A percentile compares a stretch with the other conserved stretches of the same genome.
Conservation (phyloP, 345 rosid genomes). For the Arabis hirsuta region DNA sequence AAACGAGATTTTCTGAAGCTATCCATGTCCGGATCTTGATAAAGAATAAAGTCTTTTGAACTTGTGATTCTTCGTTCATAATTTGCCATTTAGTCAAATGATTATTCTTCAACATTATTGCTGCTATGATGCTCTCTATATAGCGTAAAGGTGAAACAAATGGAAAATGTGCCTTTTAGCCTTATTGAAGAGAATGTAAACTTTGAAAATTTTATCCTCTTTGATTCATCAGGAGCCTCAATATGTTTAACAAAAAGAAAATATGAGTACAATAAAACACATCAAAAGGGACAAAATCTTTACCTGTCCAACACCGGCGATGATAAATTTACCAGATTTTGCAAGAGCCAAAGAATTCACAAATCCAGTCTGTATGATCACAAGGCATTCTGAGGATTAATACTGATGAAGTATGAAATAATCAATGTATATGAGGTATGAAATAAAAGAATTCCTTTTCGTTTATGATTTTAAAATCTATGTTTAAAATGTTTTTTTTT, state of each 20-base stretch:
- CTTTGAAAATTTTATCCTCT: not conserved
- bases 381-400: conserved; percentile 28
- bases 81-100: not conserved
- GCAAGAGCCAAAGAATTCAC: conserved; percentile 93
- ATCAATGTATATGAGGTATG: too few relatives aligned
- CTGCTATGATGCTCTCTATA: too few relatives aligned
- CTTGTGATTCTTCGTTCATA: not conserved
- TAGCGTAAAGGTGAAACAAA: not conserved
- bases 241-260: conserved; percentile 4
- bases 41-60: conserved; percentile 15
- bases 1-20: not conserved
- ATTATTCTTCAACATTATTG: not conserved
- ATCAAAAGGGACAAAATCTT: conserved; percentile 8
- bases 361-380: conserved; percentile 72
- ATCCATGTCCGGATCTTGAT: not conserved
- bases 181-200: not conserved
- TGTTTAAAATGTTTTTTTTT: too few relatives aligned
- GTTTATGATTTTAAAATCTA: too few relatives aligned
- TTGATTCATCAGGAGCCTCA: conserved; percentile 26
- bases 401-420: not conserved
- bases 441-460: too few relatives aligned
- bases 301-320: conserved; percentile 97
- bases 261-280: conserved; percentile 28
- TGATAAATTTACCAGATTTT: conserved; percentile 79
- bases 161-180: not conserved